Evolutionary conservation across 495 filamentous ascomycete genomes (phyloP).

Genomic region (Chaetomium fimeti): DNA sequence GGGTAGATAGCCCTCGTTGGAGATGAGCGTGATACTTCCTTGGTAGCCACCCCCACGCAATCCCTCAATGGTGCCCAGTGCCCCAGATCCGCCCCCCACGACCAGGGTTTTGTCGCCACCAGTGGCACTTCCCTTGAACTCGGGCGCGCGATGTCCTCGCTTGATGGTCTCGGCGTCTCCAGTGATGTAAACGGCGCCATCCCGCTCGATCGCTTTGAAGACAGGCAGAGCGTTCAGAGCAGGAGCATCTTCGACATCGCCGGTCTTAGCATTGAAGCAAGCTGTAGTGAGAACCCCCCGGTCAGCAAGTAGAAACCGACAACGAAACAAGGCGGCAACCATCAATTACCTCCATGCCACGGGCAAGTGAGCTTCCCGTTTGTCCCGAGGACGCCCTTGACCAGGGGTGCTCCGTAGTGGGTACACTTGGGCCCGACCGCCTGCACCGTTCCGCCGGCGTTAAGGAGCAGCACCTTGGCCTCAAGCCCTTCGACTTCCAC

Average conservation of each 20-base stretch:
- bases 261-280: slow-evolving; percentile 85
- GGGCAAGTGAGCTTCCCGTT: slow-evolving; percentile 86
- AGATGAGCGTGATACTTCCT: slow-evolving; percentile 78
- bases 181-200: slow-evolving; percentile 79
- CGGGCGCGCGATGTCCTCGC: slow-evolving; percentile 65
- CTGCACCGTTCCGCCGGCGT: slow-evolving; percentile 68
- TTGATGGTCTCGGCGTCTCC: slow-evolving; percentile 81
- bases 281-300: slow-evolving; percentile 48
- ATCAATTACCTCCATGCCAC: slow-evolving; percentile 81
- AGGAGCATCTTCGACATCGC: slow-evolving; percentile 92
- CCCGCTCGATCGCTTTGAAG: slow-evolving; percentile 75
- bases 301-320: background rate
- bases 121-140: slow-evolving; percentile 60
- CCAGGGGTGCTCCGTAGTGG: slow-evolving; percentile 86
- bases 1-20: slow-evolving; percentile 77
- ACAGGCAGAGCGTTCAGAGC: slow-evolving; percentile 77
- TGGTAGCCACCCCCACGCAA: slow-evolving; percentile 78
- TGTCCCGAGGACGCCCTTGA: slow-evolving; percentile 74
- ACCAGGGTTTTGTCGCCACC: slow-evolving; percentile 73
- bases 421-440: slow-evolving; percentile 87
- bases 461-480: slow-evolving; percentile 81
- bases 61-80: slow-evolving; percentile 74
- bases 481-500: slow-evolving; percentile 85
- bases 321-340: background rate
- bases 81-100: slow-evolving; percentile 85